Base-by-base conservation (phyloP, 176 grass and related monocot species). In the Phoenix dactylifera region DNA sequence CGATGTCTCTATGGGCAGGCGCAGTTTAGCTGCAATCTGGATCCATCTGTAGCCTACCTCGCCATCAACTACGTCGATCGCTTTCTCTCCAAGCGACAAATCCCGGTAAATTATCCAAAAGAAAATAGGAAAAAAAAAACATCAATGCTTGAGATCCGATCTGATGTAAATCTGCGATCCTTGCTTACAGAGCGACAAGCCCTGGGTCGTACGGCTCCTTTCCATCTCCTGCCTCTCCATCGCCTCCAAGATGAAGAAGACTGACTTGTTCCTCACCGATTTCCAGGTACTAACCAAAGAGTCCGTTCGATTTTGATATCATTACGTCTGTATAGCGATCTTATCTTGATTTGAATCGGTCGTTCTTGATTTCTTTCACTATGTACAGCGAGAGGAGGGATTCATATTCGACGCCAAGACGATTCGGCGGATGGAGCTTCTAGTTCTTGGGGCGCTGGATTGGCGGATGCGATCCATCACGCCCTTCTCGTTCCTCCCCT, bases 41-140 rank as follows among this genome's bases (percentile, higher is more conserved):
- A 98, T 59, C 94, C 82, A 52, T 76, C 70, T n/a, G 75, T 98
- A 50, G 79, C 88, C 64, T 98, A 98, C 66, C 94, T 98, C 26
- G 94, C 94, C 15, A 73, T 83, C 24, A 98, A 98, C 81, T 98
- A 98, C 68, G 79, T 98, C 26, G 88, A 98, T 81, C 94, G 94
- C 49, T 98, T 81, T 76, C 94, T 98, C 63, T 98, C 75, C 82
- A 92, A 89, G 76, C 58, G 73, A 39, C 54, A 76, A 75, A 79
- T 92, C 66, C 67, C 84, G 24, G 94, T 98, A 83, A 50, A 52
- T 35, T 23, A 44, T 49, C 6, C 1, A 12, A 30, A 30, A 28
- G 0, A 44, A 12, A 44, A 12, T 9, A 3, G 10, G 35, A 3
- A 44, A 44, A 44, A 44, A 44, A 44, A 44, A 1, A 12, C 35